Evolutionary conservation across 495 filamentous ascomycete genomes (phyloP), one percentile per base, ranked within the genome.

Genomic region (Penicillium bovifimosum): DNA sequence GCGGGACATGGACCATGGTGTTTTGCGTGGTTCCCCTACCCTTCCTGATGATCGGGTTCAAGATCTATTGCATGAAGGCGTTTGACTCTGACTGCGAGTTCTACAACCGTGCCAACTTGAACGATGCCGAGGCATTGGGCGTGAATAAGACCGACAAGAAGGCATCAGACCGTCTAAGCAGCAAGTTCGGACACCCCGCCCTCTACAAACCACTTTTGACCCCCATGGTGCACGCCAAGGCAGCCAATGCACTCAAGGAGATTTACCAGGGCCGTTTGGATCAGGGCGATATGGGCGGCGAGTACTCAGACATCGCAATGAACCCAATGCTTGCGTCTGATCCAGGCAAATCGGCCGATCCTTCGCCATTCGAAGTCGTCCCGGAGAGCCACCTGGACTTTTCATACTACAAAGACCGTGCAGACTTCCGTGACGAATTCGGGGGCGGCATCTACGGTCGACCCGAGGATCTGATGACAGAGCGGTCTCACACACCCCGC

Each of bases 191-290:
- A 5, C 88, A 97, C 64, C 93, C 93, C 13, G 91, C 87, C 10
- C 81, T 98, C 16, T 95, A 88, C 71, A 87, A 86, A 58, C 85
- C 86, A 7, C 80, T 98, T 42, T 88, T 92, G 57, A 95, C 89
- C 0, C 93, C 93, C 0, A 98, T 98, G 93, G 92, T 98, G 9
- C 87, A 93, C 55, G 88, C 88, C 35, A 92, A 86, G 65, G 89
- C 90, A 14, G 85, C 90, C 52, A 87, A 90, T 44, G 77, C 89
- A 32, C 79, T 98, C 31, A 84, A 83, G 32, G 79, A 85, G 38
- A 76, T 97, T 55, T 96, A 96, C 58, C 80, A 81, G 10, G 93
- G 91, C 11, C 83, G 90, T 7, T 73, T 95, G n/a, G 76, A 78
- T 36, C 63, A 79, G 40, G 78, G 76, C 53, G 87, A 86, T 41